A percentile compares a stretch with the other conserved stretches of the same genome.
Conservation (phyloP, 139 green algal genomes). For the Asterochloris erici region DNA sequence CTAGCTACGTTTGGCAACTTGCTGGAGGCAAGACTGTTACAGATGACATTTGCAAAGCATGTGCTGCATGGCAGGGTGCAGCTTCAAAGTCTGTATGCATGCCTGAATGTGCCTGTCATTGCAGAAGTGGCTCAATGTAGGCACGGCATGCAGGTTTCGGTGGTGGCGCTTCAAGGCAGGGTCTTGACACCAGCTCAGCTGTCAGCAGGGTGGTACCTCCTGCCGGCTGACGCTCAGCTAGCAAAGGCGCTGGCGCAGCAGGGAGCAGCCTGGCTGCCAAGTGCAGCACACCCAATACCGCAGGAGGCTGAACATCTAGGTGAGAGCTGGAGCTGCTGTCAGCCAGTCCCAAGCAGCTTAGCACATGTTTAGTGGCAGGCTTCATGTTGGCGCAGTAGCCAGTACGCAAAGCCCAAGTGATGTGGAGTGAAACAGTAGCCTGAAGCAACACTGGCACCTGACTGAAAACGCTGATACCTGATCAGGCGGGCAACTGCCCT, state of each 20-base stretch:
- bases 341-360: too few relatives aligned
- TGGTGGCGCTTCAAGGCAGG: constrained; percentile 7
- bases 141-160: constrained; percentile 4
- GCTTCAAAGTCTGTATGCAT: too few relatives aligned
- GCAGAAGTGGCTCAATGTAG: too few relatives aligned
- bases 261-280: not conserved
- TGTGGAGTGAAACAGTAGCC: not conserved
- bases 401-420: too few relatives aligned
- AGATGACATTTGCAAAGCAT: too few relatives aligned
- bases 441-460: not conserved
- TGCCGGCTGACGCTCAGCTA: constrained; percentile 15
- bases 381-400: too few relatives aligned
- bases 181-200: constrained; percentile 13
- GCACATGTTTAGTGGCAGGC: too few relatives aligned
- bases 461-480: not conserved
- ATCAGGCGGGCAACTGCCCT: not conserved
- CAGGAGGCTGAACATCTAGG: not conserved
- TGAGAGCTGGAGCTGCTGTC: not conserved
- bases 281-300: not conserved
- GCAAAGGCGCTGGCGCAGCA: not conserved
- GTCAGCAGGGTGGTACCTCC: not conserved
- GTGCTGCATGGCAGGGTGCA: too few relatives aligned
- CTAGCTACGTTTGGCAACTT: too few relatives aligned
- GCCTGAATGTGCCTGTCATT: too few relatives aligned
- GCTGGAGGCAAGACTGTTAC: too few relatives aligned